These are phyloP conservation scores for Litchi chinensis DNA, from an alignment of 345 rosid genomes.

Conservation along the genomic window DNA sequence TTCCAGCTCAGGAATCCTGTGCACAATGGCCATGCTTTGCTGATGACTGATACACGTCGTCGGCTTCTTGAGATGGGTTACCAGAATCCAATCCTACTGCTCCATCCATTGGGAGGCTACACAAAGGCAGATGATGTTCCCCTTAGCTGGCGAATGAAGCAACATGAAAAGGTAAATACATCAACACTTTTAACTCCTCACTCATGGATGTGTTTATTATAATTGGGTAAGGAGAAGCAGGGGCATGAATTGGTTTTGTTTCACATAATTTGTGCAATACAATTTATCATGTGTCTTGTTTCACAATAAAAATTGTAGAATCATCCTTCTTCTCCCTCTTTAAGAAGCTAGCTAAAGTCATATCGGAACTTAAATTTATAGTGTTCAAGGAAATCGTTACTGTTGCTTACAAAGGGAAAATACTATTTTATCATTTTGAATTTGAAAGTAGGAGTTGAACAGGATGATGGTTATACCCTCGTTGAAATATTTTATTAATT, in stretches of 20 bases:
- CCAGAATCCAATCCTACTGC: constrained; percentile 89
- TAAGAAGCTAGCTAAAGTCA: neutral
- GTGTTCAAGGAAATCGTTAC: neutral
- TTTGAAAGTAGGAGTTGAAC: neutral
- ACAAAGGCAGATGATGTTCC: constrained; percentile 99
- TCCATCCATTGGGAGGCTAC: constrained; percentile 95
- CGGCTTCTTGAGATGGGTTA: constrained; percentile 97
- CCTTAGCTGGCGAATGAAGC: constrained; percentile 94
- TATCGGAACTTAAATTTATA: neutral
- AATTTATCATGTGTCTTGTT: neutral
- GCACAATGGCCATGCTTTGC: constrained; percentile 94
- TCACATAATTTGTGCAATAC: neutral
- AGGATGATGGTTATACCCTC: neutral
- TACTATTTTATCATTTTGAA: neutral
- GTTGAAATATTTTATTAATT: neutral
- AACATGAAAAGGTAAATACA: constrained; percentile 82
- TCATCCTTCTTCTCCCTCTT: neutral
- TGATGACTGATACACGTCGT: constrained; percentile 93
- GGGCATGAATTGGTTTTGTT: neutral
- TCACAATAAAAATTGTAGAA: neutral
- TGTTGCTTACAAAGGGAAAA: neutral
- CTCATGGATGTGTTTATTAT: neutral
- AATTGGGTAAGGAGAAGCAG: neutral
- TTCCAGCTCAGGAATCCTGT: constrained; percentile 99
- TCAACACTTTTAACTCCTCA: neutral